These are phyloP conservation scores for Plantago ovata DNA, from an alignment of 257 asterid species.

Conservation along the genomic window DNA sequence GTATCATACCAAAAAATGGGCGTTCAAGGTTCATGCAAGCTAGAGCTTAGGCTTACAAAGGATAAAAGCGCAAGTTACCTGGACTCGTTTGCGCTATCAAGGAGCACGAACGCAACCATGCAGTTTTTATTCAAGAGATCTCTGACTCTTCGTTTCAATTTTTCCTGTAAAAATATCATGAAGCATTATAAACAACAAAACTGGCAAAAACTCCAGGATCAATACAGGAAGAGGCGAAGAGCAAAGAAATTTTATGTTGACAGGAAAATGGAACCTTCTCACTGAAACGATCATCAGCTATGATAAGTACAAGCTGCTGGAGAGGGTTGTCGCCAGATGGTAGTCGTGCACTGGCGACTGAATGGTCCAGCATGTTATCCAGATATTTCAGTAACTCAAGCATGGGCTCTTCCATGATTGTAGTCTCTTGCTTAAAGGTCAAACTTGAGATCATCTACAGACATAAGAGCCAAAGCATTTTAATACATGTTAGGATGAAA, in stretches of 20 bases:
- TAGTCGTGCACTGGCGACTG: constrained; percentile 56
- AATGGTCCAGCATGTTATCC: constrained; percentile 61
- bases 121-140: constrained; percentile 69
- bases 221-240: neutral
- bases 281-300: constrained; percentile 83
- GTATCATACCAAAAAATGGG: constrained; percentile 8
- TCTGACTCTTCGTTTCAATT: constrained; percentile 64
- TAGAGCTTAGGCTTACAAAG: neutral
- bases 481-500: too few species aligned
- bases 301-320: constrained; percentile 90
- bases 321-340: constrained; percentile 91
- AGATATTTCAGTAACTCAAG: constrained; percentile 74
- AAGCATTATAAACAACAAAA: neutral
- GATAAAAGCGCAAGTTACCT: constrained; percentile 33
- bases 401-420: constrained; percentile 73
- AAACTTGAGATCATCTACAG: constrained; percentile 91
- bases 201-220: neutral
- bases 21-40: constrained; percentile 2
- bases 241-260: neutral
- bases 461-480: constrained; percentile 9
- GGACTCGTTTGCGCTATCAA: constrained; percentile 72
- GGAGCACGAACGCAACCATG: constrained; percentile 80
- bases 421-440: constrained; percentile 87
- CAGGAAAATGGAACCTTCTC: constrained; percentile 57
- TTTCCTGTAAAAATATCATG: constrained; percentile 38